phyloP scores from a whole-genome alignment of 495 filamentous ascomycete genomes.

The Stereocaulon alpinum region DNA sequence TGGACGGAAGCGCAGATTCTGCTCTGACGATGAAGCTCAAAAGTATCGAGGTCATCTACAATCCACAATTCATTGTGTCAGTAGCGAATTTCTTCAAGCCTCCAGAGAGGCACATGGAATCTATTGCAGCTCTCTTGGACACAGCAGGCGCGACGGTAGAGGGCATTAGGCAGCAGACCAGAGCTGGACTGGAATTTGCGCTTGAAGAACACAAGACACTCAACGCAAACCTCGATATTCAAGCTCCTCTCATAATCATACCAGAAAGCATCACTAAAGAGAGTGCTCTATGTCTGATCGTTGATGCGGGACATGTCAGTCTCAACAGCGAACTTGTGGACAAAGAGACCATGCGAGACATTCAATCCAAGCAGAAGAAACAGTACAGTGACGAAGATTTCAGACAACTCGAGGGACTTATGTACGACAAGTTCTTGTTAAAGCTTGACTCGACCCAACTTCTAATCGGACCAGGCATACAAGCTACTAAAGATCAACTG shows the following conservation, averaged over 20 bases:
- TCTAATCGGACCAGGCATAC: slow-evolving; percentile 87
- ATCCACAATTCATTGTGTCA: slow-evolving; percentile 81
- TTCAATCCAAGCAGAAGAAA: slow-evolving; percentile 83
- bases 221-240: slow-evolving; percentile 89
- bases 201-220: slow-evolving; percentile 96
- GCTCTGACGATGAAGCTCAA: slow-evolving; percentile 85
- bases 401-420: slow-evolving; percentile 71
- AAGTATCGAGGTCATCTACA: slow-evolving; percentile 93
- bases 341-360: slow-evolving; percentile 71
- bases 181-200: slow-evolving; percentile 91
- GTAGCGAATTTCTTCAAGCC: slow-evolving; percentile 91
- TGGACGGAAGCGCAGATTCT: slow-evolving; percentile 84
- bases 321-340: slow-evolving; percentile 90
- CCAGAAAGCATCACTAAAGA: slow-evolving; percentile 80
- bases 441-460: slow-evolving; percentile 91
- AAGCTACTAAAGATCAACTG: slow-evolving; percentile 80
- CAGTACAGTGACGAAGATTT: slow-evolving; percentile 84
- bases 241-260: slow-evolving; percentile 91
- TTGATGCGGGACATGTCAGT: slow-evolving; percentile 93
- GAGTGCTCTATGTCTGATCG: slow-evolving; percentile 73
- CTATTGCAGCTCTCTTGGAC: slow-evolving; percentile 86
- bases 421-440: slow-evolving; percentile 92
- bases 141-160: slow-evolving; percentile 91
- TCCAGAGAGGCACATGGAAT: slow-evolving; percentile 95
- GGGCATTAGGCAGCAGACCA: slow-evolving; percentile 84